These are phyloP conservation scores for Phytophthora aleatoria DNA, from an alignment of 352 stramenopile genomes.

Conservation along the genomic window DNA sequence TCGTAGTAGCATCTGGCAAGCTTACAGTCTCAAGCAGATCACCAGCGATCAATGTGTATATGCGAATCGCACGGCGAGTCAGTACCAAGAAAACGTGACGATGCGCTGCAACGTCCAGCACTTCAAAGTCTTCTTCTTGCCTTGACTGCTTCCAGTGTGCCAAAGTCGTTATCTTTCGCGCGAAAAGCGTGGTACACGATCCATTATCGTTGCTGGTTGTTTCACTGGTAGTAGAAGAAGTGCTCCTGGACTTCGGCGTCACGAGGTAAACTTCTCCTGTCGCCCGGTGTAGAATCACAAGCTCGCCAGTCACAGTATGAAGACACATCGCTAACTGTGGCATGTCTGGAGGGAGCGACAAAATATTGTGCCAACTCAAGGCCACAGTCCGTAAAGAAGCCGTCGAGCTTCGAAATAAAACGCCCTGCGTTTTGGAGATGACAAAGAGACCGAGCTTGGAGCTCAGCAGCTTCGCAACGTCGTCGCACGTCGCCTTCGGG, in stretches of 20 bases:
- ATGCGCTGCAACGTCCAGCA: conserved; percentile 38
- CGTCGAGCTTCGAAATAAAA: conserved; percentile 65
- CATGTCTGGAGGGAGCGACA: conserved; percentile 13
- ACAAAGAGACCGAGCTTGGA: conserved; percentile 78
- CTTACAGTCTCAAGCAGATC: conserved; percentile 40
- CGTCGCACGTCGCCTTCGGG: conserved; percentile 25
- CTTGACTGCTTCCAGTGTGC: conserved; percentile 21
- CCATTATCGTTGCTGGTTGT: conserved; percentile 10
- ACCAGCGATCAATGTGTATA: conserved; percentile 67
- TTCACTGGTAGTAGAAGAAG: conserved; percentile 4
- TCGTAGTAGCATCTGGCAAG: conserved; percentile 32
- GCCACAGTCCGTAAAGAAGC: conserved; percentile 46
- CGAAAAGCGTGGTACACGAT: conserved; percentile 25
- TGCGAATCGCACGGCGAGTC: conserved; percentile 25
- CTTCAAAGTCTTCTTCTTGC: conserved; percentile 13
- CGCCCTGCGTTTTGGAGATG: conserved; percentile 49
- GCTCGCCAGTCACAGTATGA: conserved; percentile 80
- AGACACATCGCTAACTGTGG: conserved; percentile 42
- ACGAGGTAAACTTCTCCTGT: conserved; percentile 52
- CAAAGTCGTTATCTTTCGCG: conserved; percentile 37
- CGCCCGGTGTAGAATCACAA: conserved; percentile 51
- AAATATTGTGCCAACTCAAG: conserved; percentile 42
- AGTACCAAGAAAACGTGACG: conserved; percentile 37
- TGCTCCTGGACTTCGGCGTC: conserved; percentile 21
- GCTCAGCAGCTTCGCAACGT: conserved; percentile 48